phyloP scores from a whole-genome alignment of 2,329 filamentous ascomycete species.

The Achaetomium macrosporum region DNA sequence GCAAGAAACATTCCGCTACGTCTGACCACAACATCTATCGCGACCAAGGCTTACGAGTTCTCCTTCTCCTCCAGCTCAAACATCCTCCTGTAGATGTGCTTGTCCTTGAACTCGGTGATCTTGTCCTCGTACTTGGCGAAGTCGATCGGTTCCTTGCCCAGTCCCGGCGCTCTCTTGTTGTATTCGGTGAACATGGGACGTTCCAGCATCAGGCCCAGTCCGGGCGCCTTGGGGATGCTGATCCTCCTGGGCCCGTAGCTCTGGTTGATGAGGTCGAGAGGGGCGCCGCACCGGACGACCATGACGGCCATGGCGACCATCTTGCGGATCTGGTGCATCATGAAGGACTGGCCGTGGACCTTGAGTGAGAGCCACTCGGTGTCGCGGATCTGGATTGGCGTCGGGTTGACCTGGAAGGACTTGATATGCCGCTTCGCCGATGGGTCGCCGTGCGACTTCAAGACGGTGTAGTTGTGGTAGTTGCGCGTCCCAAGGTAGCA shows the following conservation, averaged over 20 bases:
- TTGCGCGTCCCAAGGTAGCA: constrained; percentile 80
- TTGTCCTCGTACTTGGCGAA: constrained; percentile 72
- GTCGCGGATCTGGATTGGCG: constrained; percentile 77
- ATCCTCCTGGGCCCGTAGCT: constrained; percentile 69
- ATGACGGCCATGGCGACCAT: constrained; percentile 94
- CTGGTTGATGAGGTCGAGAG: constrained; percentile 62
- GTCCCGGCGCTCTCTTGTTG: constrained; percentile 65
- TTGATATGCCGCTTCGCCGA: constrained; percentile 89
- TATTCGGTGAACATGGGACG: constrained; percentile 87
- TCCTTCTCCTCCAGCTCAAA: constrained; percentile 84
- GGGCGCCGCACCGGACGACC: constrained; percentile 76
- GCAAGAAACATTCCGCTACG: not conserved
- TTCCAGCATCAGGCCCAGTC: constrained; percentile 81
- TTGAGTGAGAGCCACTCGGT: constrained; percentile 95
- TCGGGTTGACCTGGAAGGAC: constrained; percentile 72
- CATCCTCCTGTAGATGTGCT: constrained; percentile 86
- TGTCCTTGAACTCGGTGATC: constrained; percentile 84
- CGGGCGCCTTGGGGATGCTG: constrained; percentile 89
- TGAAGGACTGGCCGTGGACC: constrained; percentile 96
- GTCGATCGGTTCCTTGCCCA: constrained; percentile 64
- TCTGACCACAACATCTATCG: not conserved
- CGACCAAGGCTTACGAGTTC: constrained; percentile 70
- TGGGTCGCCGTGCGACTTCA: constrained; percentile 74
- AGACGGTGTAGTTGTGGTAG: constrained; percentile 97
- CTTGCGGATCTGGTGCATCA: constrained; percentile 99